Conservation (phyloP, 805 yeast genomes). For the Candida namnaoensis region DNA sequence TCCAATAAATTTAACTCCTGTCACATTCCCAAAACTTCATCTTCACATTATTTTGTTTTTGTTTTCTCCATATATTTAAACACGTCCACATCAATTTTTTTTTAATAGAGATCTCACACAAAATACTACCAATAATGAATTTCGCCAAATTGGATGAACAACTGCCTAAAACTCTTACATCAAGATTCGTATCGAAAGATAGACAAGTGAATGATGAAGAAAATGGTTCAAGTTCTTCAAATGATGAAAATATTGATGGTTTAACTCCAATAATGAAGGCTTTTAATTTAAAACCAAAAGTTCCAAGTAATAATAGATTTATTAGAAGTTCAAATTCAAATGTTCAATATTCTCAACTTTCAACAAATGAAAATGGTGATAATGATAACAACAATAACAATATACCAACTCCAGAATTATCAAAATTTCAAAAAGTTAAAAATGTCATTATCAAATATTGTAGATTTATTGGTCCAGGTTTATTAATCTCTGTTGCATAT, state of each 20-base stretch:
- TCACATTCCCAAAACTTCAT: too few species aligned
- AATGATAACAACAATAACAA: background rate
- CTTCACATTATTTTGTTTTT: too few species aligned
- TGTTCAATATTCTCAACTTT: background rate
- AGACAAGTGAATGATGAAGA: background rate
- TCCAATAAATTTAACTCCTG: too few species aligned
- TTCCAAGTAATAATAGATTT: background rate
- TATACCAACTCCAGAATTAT: background rate
- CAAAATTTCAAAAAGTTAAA: constrained; percentile 6
- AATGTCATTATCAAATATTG: constrained; percentile 37
- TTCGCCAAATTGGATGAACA: constrained; percentile 1
- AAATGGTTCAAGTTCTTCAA: too few species aligned
- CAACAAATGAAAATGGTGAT: background rate
- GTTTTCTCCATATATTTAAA: too few species aligned
- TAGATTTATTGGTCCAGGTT: constrained; percentile 85
- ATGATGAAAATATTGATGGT: background rate
- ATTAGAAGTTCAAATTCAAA: background rate
- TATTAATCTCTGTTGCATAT: constrained; percentile 91
- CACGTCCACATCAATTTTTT: too few species aligned
- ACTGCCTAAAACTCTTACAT: background rate
- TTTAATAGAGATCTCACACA: too few species aligned
- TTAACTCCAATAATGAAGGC: background rate
- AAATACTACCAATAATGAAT: constrained; percentile 1
- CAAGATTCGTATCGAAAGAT: background rate
- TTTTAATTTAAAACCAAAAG: background rate